Evolutionary conservation across 805 yeast species (phyloP).

Genomic region (Metschnikowia lachancei): DNA sequence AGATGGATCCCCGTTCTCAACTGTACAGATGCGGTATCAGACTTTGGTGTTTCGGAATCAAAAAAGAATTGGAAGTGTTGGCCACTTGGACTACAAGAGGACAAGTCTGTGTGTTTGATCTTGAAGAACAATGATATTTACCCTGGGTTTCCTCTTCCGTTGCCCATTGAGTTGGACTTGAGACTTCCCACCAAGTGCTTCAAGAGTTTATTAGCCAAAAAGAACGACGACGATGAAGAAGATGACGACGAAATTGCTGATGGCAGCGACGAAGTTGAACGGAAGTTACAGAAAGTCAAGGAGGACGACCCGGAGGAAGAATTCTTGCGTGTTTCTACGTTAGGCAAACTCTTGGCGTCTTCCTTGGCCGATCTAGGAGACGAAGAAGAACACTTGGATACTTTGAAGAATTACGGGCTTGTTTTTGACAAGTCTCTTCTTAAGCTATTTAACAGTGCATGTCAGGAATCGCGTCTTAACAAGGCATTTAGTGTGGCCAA

Average conservation of each 20-base stretch:
- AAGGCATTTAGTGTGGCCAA: constrained; percentile 70
- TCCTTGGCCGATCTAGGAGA: constrained; percentile 35
- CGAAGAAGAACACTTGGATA: constrained; percentile 45
- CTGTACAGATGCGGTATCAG: constrained; percentile 42
- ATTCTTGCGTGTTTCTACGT: constrained; percentile 55
- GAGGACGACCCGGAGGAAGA: constrained; percentile 57
- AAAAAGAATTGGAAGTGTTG: constrained; percentile 65
- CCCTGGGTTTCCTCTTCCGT: constrained; percentile 82
- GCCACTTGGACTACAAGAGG: constrained; percentile 81
- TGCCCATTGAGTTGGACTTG: constrained; percentile 76
- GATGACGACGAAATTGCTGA: constrained; percentile 20
- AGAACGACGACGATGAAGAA: constrained; percentile 26
- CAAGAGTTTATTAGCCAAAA: constrained; percentile 24
- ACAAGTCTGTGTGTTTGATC: constrained; percentile 69
- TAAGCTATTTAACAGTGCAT: constrained; percentile 69
- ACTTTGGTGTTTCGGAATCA: constrained; percentile 47
- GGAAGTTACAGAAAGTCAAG: constrained; percentile 13
- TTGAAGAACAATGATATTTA: constrained; percentile 61
- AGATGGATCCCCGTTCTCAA: constrained; percentile 86
- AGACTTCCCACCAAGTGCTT: constrained; percentile 54
- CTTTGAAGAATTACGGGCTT: constrained; percentile 50
- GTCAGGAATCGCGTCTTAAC: constrained; percentile 59
- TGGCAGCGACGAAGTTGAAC: constrained; percentile 18
- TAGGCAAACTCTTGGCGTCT: constrained; percentile 63
- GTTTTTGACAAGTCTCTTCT: constrained; percentile 75